Evolutionary conservation across 2,329 filamentous ascomycete genomes (phyloP), one percentile per base, ranked within the genome.

Genomic region (Neocatenulostroma microsporum): DNA sequence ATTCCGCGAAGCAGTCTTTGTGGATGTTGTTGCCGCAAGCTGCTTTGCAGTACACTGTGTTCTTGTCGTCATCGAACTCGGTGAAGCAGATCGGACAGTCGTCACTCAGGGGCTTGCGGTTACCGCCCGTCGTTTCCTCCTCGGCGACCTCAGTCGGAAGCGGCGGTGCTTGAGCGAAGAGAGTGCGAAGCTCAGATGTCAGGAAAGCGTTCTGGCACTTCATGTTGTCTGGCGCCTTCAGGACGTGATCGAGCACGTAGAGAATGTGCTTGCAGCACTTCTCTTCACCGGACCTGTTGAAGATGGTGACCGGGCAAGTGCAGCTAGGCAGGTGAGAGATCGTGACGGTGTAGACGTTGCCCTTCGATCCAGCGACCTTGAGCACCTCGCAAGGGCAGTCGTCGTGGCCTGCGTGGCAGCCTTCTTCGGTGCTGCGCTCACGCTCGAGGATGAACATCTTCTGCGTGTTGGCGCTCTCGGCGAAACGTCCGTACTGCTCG

Each of bases 71-170:
- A 13, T 69, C 62, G 36, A 76, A 67, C 33, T 73, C 69, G 60
- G 68, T 71, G 51, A 73, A 74, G 55, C 76, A 80, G 44, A 80
- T 74, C 1, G 74, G 73, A 47, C 76, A 80, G 42, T 78, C 74
- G n/a, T 73, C 76, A 30, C 76, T 71, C 23, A 78, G 56, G 1
- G 70, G 62, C 49, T 77, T 80, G 40, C 74, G 70, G 14, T 71
- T 70, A n/a, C 68, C 66, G 19, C 66, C 54, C 5, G 55, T 54
- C 5, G 62, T 56, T 11, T 63, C 58, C 9, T 21, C 42, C 9
- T 42, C 36, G 14, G 41, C 40, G n/a, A 45, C 28, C 10, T 46
- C 61, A 15, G 63, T 55, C 3, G 66, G 66, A 2, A 69, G 68
- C 3, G 68, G 57, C 0, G 73, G 68, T 0, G 76, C 72, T 11